Conservation (phyloP, 495 filamentous ascomycete species). For the Penicillium maclennaniae region DNA sequence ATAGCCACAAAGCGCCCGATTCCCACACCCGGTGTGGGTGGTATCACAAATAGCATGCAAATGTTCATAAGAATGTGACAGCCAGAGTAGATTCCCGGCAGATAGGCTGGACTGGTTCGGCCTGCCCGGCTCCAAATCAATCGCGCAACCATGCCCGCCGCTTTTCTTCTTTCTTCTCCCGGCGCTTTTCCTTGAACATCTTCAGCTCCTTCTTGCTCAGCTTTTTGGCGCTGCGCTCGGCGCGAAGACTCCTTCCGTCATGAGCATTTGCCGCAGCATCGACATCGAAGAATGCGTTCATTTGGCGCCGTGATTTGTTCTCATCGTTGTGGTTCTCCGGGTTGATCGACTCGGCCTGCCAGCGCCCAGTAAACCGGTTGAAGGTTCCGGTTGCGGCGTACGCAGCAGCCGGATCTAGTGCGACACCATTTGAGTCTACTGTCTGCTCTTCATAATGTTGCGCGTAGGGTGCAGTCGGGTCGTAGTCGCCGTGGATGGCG, state of each 20-base stretch:
- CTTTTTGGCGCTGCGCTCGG: conserved; percentile 82
- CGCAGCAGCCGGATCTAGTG: conserved; percentile 30
- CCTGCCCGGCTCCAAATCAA: conserved; percentile 12
- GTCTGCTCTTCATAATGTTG: conserved; percentile 44
- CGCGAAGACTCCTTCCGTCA: conserved; percentile 86
- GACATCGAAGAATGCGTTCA: conserved; percentile 97
- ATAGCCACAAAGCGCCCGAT: conserved; percentile 21
- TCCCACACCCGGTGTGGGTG: conserved; percentile 18
- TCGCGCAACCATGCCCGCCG: conserved; percentile 86
- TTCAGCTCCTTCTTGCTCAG: conserved; percentile 80
- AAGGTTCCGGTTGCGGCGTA: conserved; percentile 73
- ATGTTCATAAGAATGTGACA: conserved; percentile 12
- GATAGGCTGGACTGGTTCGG: not conserved
- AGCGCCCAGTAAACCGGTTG: conserved; percentile 90
- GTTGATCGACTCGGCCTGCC: conserved; percentile 59
- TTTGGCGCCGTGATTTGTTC: conserved; percentile 81
- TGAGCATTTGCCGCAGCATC: conserved; percentile 93
- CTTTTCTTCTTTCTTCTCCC: conserved; percentile 92
- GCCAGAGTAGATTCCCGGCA: not conserved
- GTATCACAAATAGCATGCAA: conserved; percentile 20
- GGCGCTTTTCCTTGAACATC: conserved; percentile 66
- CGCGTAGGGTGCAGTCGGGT: conserved; percentile 89
- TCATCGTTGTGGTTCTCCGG: conserved; percentile 83
- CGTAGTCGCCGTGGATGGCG: conserved; percentile 92
- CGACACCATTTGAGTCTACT: conserved; percentile 22